phyloP scores from a whole-genome alignment of 129 eudicot genomes.

The Gnaphalium uliginosum region DNA sequence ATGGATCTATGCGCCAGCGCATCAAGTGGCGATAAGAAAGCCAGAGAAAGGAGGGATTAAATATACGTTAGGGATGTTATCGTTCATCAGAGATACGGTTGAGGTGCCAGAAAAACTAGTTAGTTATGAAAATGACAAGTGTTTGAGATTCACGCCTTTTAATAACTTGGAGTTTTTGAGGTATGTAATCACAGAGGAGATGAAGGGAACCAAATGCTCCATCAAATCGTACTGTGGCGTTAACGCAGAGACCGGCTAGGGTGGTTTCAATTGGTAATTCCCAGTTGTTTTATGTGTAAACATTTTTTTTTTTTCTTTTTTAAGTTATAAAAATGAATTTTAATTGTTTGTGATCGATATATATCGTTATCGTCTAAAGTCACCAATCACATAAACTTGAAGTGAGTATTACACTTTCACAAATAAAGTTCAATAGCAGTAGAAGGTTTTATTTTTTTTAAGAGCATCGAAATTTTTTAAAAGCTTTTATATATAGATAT shows the following conservation, averaged over 20 bases:
- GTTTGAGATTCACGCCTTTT: constrained; percentile 27
- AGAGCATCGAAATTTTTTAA: no score
- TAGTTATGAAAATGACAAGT: constrained; percentile 9
- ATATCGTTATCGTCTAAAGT: no score
- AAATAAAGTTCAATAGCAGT: no score
- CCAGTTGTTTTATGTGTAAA: not conserved
- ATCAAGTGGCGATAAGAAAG: constrained; percentile 34
- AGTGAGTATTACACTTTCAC: no score
- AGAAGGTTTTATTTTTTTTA: no score
- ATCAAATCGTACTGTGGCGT: constrained; percentile 35
- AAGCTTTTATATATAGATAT: no score
- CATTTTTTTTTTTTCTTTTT: no score
- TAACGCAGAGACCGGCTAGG: not conserved
- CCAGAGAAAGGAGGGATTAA: not conserved
- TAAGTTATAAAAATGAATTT: no score
- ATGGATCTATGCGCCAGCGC: constrained; percentile 31
- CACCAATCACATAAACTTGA: no score
- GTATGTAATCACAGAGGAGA: constrained; percentile 32
- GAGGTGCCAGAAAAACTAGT: constrained; percentile 23
- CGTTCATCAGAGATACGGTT: constrained; percentile 24
- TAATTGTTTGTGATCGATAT: no score
- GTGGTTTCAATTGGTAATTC: not conserved
- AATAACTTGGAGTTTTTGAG: constrained; percentile 33
- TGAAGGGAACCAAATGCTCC: constrained; percentile 29
- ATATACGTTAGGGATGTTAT: constrained; percentile 17